Percentiles rank a stretch among this genome's conserved stretches.
Evolutionary conservation across 2,329 filamentous ascomycete species (phyloP).

Genomic region (Fusarium mundagurra): DNA sequence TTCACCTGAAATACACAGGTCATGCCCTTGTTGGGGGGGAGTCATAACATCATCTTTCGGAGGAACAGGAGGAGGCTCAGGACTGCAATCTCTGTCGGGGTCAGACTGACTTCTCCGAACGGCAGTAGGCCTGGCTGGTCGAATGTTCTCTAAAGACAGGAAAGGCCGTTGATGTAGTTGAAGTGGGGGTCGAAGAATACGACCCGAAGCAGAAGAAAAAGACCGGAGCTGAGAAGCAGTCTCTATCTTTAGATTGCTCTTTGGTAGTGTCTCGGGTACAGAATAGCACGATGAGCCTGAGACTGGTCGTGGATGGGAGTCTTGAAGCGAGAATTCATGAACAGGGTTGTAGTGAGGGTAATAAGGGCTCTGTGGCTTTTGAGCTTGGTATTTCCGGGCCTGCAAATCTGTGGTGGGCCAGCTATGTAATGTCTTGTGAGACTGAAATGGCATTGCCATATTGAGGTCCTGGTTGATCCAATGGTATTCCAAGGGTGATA

Average conservation of each 20-base stretch:
- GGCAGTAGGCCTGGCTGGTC: neutral
- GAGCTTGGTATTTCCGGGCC: neutral
- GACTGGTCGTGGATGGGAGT: neutral
- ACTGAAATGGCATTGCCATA: neutral
- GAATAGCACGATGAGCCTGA: neutral
- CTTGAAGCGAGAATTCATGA: neutral
- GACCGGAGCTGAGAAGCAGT: neutral
- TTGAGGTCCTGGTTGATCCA: neutral
- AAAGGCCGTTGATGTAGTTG: neutral
- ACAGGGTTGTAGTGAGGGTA: neutral
- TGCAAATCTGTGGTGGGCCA: neutral
- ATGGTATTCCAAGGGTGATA: neutral
- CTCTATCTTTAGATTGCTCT: neutral
- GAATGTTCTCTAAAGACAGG: neutral
- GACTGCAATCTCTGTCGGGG: rapidly evolving
- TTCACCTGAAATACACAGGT: neutral
- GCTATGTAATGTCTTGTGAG: neutral
- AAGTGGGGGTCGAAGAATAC: neutral
- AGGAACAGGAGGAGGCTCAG: neutral
- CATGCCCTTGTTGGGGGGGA: neutral
- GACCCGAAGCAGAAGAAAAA: neutral
- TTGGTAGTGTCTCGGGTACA: neutral
- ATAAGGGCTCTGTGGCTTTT: neutral
- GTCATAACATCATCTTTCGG: neutral
- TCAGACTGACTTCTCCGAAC: neutral